These are phyloP conservation scores for Gigaspora rosea DNA, from an alignment of 192 early-diverging fungal species.

Conservation along the genomic window DNA sequence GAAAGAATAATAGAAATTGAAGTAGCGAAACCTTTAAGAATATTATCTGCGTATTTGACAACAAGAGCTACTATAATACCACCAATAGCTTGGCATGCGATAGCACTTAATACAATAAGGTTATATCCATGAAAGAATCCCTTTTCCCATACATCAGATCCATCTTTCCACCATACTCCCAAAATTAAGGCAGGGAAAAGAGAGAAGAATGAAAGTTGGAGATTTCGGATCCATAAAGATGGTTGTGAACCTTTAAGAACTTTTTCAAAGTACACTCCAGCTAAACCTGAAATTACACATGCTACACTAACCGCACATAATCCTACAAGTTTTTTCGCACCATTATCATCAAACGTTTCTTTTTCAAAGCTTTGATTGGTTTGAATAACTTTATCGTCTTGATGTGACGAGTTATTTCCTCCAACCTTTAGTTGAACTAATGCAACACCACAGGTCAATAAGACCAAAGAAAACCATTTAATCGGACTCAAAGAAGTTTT, in stretches of 20 bases:
- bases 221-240: conserved; percentile 89
- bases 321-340: conserved; percentile 64
- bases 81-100: conserved; percentile 86
- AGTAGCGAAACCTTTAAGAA: conserved; percentile 99
- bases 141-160: conserved; percentile 60
- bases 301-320: conserved; percentile 79
- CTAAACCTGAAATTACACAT: conserved; percentile 89
- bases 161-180: conserved; percentile 80
- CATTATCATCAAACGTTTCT: conserved; percentile 10
- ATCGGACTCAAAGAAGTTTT: conserved; percentile 61
- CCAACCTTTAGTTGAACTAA: conserved; percentile 62
- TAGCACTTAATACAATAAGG: conserved; percentile 76
- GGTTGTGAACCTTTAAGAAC: conserved; percentile 82
- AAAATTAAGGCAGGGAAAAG: conserved; percentile 76
- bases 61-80: conserved; percentile 95
- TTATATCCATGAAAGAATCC: conserved; percentile 96
- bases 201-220: conserved; percentile 89
- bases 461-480: conserved; percentile 83
- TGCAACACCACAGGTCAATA: conserved; percentile 86
- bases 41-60: conserved; percentile 98
- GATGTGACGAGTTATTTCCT: not conserved
- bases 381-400: not conserved
- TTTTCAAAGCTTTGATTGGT: conserved; percentile 27
- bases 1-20: conserved; percentile 94
- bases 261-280: conserved; percentile 99